A percentile compares a stretch with the other conserved stretches of the same genome.
These are phyloP conservation scores for Periglandula ipomoeae DNA, from an alignment of 2,329 filamentous ascomycete species.

Conservation along the genomic window DNA sequence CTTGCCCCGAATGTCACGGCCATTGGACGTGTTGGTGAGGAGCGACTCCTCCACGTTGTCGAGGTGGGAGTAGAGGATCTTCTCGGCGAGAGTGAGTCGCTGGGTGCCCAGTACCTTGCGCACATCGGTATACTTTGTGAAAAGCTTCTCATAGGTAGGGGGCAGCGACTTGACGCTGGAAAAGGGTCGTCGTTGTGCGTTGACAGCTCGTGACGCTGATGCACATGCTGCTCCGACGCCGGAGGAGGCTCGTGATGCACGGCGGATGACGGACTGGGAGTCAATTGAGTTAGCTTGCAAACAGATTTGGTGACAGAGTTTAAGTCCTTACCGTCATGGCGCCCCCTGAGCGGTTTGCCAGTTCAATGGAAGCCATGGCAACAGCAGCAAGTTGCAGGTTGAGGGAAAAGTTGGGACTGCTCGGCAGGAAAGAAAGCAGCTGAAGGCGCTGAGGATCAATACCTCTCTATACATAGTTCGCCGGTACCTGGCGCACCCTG, in stretches of 20 bases:
- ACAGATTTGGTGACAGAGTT: background rate
- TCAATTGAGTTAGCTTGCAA: background rate
- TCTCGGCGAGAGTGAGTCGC: constrained; percentile 82
- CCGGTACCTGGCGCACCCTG: background rate
- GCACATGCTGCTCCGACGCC: constrained; percentile 13
- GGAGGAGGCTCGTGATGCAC: constrained; percentile 18
- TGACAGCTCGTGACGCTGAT: constrained; percentile 6
- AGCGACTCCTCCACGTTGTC: constrained; percentile 84
- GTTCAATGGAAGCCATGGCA: constrained; percentile 41
- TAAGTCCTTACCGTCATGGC: constrained; percentile 32
- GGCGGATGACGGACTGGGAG: constrained; percentile 28
- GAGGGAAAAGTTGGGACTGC: background rate
- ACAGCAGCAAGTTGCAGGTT: background rate
- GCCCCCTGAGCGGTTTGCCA: constrained; percentile 38
- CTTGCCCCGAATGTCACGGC: constrained; percentile 71
- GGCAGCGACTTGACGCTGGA: constrained; percentile 36
- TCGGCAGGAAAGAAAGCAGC: constrained; percentile 1
- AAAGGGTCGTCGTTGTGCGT: constrained; percentile 21
- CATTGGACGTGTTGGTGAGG: constrained; percentile 73
- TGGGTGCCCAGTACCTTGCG: constrained; percentile 58
- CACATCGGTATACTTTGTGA: constrained; percentile 68
- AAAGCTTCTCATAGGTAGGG: constrained; percentile 75
- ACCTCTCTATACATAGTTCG: background rate
- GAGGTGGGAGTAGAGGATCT: constrained; percentile 95
- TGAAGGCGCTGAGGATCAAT: background rate